Percentiles rank a stretch among this genome's conserved stretches.
Evolutionary conservation across 192 early-diverging fungal genomes (phyloP).

Genomic region (Umbelopsis isabellina): DNA sequence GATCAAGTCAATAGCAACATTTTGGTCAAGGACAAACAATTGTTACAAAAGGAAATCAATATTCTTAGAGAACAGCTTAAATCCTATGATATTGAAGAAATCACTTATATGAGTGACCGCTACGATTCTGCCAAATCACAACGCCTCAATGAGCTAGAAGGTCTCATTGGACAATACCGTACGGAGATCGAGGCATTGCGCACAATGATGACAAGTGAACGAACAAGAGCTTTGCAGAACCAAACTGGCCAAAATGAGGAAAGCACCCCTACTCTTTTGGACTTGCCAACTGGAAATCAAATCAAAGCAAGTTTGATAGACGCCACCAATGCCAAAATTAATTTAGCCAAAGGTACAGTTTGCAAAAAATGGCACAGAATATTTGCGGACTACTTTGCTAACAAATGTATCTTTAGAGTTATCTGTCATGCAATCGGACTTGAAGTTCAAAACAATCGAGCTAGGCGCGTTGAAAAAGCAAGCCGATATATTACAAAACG

Average conservation of each 20-base stretch:
- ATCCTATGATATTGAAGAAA: constrained; percentile 60
- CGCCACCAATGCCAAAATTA: not conserved
- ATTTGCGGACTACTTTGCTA: not conserved
- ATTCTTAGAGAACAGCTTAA: constrained; percentile 69
- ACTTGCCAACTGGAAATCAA: constrained; percentile 1
- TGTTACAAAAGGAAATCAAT: constrained; percentile 62
- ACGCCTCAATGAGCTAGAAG: constrained; percentile 66
- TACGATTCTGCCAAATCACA: constrained; percentile 62
- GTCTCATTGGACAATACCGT: constrained; percentile 48
- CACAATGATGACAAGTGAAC: constrained; percentile 17
- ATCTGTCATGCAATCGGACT: not conserved
- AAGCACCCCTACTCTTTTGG: not conserved
- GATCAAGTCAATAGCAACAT: constrained; percentile 41
- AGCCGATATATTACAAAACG: constrained; percentile 41
- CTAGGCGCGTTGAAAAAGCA: constrained; percentile 36
- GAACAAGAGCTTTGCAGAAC: constrained; percentile 11
- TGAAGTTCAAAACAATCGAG: constrained; percentile 21
- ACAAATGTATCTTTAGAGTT: not conserved
- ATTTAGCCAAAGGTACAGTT: not conserved
- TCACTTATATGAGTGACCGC: constrained; percentile 47
- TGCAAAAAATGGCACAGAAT: not conserved
- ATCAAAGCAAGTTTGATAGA: not conserved
- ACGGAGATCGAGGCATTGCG: constrained; percentile 4
- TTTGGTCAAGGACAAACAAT: constrained; percentile 50
- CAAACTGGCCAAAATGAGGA: not conserved